Conservation (phyloP, 805 yeast species). For the Saccharomycopsis vini region DNA sequence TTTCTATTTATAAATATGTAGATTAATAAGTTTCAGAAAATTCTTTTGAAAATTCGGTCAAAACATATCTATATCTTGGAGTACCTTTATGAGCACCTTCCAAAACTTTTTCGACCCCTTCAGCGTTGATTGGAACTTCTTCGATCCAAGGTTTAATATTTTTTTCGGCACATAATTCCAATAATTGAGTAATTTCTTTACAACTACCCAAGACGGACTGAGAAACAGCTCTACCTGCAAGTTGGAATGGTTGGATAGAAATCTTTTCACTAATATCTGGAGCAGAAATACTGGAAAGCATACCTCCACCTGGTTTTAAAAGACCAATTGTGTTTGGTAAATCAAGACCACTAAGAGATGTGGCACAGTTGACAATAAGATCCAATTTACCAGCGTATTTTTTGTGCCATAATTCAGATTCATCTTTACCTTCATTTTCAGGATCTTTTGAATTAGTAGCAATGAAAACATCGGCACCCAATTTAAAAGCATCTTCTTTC, state of each 20-base stretch:
- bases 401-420: no score
- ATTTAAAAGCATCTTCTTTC: constrained; percentile 36
- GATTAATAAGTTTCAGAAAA: constrained; percentile 4
- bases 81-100: constrained; percentile 46
- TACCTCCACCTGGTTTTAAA: constrained; percentile 29
- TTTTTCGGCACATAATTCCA: constrained; percentile 53
- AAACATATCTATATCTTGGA: constrained; percentile 55
- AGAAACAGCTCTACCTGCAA: not conserved
- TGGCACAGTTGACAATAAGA: constrained; percentile 41
- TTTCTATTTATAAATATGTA: no score
- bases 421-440: no score
- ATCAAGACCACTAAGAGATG: constrained; percentile 32
- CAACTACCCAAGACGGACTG: constrained; percentile 43
- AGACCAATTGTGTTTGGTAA: constrained; percentile 27
- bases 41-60: constrained; percentile 43
- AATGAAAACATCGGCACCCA: constrained; percentile 46
- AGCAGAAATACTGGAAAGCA: constrained; percentile 25
- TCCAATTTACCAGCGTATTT: constrained; percentile 32
- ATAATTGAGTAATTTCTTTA: constrained; percentile 56
- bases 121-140: constrained; percentile 43
- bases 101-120: constrained; percentile 46
- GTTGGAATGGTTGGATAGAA: constrained; percentile 19
- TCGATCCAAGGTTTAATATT: constrained; percentile 57
- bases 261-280: constrained; percentile 16
- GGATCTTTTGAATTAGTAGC: constrained; percentile 37